Conservation (phyloP, 2,329 filamentous ascomycete genomes). For the Paraphaeosphaeria sporulosa region DNA sequence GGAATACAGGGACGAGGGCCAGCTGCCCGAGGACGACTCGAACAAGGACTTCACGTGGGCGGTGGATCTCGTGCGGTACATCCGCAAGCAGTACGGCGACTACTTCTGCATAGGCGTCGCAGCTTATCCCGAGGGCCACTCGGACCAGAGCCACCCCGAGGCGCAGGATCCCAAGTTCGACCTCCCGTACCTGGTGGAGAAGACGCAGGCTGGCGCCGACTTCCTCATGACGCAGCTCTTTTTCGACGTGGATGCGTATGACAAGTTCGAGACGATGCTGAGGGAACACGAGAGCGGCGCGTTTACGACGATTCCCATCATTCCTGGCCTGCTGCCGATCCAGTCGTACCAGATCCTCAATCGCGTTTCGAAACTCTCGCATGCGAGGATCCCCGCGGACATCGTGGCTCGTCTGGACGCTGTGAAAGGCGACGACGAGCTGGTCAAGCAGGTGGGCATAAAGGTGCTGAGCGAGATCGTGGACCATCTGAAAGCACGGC, state of each 20-base stretch:
- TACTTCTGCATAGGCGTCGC: slow-evolving; percentile 97
- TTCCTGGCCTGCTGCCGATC: slow-evolving; percentile 96
- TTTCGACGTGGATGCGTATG: slow-evolving; percentile 87
- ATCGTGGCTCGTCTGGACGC: slow-evolving; percentile 75
- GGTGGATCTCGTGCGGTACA: slow-evolving; percentile 87
- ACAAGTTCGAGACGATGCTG: slow-evolving; percentile 77
- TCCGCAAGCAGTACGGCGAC: slow-evolving; percentile 82
- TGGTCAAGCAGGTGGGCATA: slow-evolving; percentile 80
- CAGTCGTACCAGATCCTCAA: slow-evolving; percentile 97
- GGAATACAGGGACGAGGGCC: slow-evolving; percentile 77
- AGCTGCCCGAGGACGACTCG: slow-evolving; percentile 66
- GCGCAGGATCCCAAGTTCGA: slow-evolving; percentile 72
- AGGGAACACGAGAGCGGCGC: slow-evolving; percentile 81
- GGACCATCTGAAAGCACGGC: slow-evolving; percentile 74
- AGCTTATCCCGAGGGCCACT: slow-evolving; percentile 93
- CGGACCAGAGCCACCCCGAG: slow-evolving; percentile 88
- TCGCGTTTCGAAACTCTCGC: slow-evolving; percentile 87
- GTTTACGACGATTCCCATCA: slow-evolving; percentile 87
- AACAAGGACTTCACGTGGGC: slow-evolving; percentile 88
- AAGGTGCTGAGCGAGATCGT: slow-evolving; percentile 87
- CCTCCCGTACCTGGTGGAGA: slow-evolving; percentile 87
- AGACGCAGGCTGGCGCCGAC: slow-evolving; percentile 89
- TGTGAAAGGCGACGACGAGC: slow-evolving; percentile 80
- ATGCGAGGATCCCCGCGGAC: slow-evolving; percentile 78
- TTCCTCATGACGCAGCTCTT: slow-evolving; percentile 99